A percentile compares a stretch with the other conserved stretches of the same genome.
phyloP scores from a whole-genome alignment of 2,329 filamentous ascomycete species.

The Hypoxylon sp. region DNA sequence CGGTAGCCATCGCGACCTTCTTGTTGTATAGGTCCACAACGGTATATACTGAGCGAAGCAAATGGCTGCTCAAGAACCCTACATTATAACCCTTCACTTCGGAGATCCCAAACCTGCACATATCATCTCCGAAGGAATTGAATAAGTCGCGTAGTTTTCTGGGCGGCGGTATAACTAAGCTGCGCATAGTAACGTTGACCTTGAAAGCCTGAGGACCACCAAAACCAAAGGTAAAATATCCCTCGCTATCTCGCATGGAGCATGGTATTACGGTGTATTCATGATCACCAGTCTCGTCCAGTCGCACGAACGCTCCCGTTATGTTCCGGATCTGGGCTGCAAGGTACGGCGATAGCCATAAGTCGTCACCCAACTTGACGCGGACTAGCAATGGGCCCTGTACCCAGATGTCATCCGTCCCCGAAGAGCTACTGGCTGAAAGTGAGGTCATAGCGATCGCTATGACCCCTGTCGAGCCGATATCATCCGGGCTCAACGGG shows the following conservation, averaged over 20 bases:
- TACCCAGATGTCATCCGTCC: conserved; percentile 17
- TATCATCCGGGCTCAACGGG: background rate
- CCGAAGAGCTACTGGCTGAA: conserved; percentile 18
- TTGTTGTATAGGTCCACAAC: conserved; percentile 18
- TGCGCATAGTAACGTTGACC: conserved; percentile 16
- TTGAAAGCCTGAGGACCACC: conserved; percentile 10
- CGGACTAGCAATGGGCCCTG: conserved; percentile 11
- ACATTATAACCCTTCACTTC: background rate
- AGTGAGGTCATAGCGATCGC: conserved; percentile 19
- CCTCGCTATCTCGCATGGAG: conserved; percentile 12
- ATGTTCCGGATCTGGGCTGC: conserved; percentile 20
- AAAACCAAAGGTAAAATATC: conserved; percentile 23
- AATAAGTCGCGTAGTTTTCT: conserved; percentile 7
- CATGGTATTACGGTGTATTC: conserved; percentile 21
- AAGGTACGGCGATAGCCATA: conserved; percentile 9
- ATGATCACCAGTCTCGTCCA: background rate
- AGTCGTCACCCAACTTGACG: conserved; percentile 13
- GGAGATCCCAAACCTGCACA: conserved; percentile 17
- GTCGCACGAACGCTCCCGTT: conserved; percentile 12
- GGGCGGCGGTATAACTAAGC: conserved; percentile 9
- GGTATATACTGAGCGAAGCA: conserved; percentile 19
- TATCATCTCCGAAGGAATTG: conserved; percentile 9
- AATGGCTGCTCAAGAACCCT: conserved; percentile 11
- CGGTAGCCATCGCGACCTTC: conserved; percentile 15
- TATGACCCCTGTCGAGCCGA: background rate